Evolutionary conservation across 208 protist species (phyloP), one percentile per base, ranked within the genome.

Genomic region (Naegleria fowleri): DNA sequence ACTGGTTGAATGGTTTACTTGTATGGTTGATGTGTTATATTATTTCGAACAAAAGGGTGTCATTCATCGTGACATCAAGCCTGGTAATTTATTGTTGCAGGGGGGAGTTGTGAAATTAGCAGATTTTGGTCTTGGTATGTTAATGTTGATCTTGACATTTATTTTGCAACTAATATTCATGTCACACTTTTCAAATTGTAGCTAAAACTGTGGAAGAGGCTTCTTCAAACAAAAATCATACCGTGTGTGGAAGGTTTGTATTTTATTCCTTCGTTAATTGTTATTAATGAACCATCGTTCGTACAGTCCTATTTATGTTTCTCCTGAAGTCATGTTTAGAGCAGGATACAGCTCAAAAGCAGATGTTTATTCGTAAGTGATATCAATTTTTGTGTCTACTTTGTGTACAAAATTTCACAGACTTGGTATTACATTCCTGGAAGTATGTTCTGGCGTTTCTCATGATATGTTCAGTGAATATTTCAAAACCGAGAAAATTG

Each of bases 21-120:
- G 25, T 36, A 36, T 79, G 29, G 67, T 79, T 79, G 67, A 79
- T 48, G 86, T 29, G 9, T 76, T 90, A 15, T 7, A 43, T 15
- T 90, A 90, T 36, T 76, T 90, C 5, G n/a, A 90, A 29, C 38
- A n/a, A 29, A 76, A 76, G 22, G 51, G 38, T 43, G 51, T 90
- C 25, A 88, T 96, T 13, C 96, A 96, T 85, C 40, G 95, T 48
- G 95, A 96, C 39, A 67, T 97, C 33, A 96, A 97, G 90, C 95
- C 95, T 39, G 93, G 91, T 84, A 98, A 98, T 90, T 88, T 97
- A 19, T 92, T 98, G 7, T 87, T 98, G 33, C 96, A 96, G 88
- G 93, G 95, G 0, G 95, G 95, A 87, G 39, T 90, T 25, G 76
- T 96, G 22, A 97, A 97, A 90, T 84, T 92, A 7, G 86, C 91